These are phyloP conservation scores for Neurospora cerealis DNA, from an alignment of 495 filamentous ascomycete genomes.

Conservation along the genomic window DNA sequence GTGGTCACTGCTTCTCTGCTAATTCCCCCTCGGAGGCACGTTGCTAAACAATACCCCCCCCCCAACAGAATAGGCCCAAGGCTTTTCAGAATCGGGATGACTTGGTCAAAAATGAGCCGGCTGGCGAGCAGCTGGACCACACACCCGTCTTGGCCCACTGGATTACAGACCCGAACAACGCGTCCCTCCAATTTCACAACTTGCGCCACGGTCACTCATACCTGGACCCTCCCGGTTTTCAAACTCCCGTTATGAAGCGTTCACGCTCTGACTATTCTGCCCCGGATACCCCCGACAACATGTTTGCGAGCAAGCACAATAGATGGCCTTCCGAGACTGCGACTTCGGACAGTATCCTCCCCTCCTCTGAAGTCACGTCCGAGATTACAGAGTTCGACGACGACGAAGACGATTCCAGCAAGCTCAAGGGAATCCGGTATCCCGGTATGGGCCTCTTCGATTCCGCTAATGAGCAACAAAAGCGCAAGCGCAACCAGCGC, in stretches of 20 bases:
- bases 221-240: constrained; percentile 12
- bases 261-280: constrained; percentile 7
- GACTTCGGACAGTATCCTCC: constrained; percentile 18
- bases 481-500: constrained; percentile 75
- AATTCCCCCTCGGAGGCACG: neutral
- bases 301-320: constrained; percentile 9
- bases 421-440: constrained; percentile 68
- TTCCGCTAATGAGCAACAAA: constrained; percentile 66
- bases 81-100: neutral
- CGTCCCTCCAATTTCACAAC: constrained; percentile 5
- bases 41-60: neutral
- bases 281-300: constrained; percentile 12
- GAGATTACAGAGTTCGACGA: constrained; percentile 20
- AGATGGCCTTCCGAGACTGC: constrained; percentile 21
- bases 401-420: constrained; percentile 27
- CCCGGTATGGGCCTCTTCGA: constrained; percentile 88
- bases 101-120: constrained; percentile 24
- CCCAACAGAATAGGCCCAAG: constrained; percentile 1
- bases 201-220: constrained; percentile 7
- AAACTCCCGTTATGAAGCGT: constrained; percentile 11
- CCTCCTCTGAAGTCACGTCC: constrained; percentile 17
- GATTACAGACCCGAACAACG: constrained; percentile 4
- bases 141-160: constrained; percentile 4
- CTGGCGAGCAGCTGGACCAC: constrained; percentile 7
- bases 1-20: neutral